Evolutionary conservation across 2,329 filamentous ascomycete genomes (phyloP), one percentile per base, ranked within the genome.

Genomic region (Neurospora crassa): DNA sequence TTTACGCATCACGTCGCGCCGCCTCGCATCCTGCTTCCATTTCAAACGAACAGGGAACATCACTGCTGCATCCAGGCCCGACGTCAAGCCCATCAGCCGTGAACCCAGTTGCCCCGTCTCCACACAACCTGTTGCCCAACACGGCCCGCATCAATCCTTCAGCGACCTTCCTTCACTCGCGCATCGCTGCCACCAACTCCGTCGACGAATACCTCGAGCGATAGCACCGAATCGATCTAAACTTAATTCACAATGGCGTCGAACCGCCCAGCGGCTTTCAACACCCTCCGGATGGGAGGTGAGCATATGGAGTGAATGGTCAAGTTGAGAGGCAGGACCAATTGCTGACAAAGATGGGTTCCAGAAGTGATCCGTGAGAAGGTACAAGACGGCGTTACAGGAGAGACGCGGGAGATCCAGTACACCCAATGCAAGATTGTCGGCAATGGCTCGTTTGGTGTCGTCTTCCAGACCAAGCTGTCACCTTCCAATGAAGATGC

Each of bases 401-500:
- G 96, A 78, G 96, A 99, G 82, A 97, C 94, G 78, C 91, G 93
- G 82, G 96, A 99, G 79, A 90, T 99, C 84, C 93, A 97, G 81
- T 99, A 99, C 83, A 98, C 96, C 71, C 96, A 98, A 81, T 98
- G 95, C 87, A 99, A 99, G 85, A 98, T 99, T 79, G 96, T 99
- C 68, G 96, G 96, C 81, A 99, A 99, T 84, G 96, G 96, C 76
- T 98, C 95, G 43, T 99, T 99, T 78, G 96, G 96, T 75, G 95
- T 99, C 69, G 96, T 99, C 75, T 99, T 99, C 83, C 96, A 99
- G 85, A 99, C 96, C 71, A 98, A 98, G 85, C 88, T 99, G 78
- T 95, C 95, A 73, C 96, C 96, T n/a, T 96, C 92, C 74, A 95
- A 95, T 75, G 96, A 99, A 83, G 96, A 99, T 84, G 96, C 96